phyloP scores from a whole-genome alignment of 2,329 filamentous ascomycete species.

The Chrysosporium queenslandicum region DNA sequence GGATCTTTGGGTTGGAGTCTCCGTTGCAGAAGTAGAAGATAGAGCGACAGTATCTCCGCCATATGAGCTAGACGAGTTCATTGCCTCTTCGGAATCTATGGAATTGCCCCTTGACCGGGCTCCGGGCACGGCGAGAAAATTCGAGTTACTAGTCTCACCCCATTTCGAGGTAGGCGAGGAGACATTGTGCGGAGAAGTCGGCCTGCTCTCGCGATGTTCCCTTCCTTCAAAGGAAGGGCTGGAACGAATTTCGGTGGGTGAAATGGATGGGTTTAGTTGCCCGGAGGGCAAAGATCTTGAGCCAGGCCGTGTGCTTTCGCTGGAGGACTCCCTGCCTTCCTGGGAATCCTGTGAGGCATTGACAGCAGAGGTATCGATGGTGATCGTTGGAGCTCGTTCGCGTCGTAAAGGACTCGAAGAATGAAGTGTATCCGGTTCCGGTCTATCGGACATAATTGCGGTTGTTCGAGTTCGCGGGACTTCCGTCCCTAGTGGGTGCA shows the following conservation, averaged over 20 bases:
- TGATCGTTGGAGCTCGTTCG: constrained; percentile 45
- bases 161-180: constrained; percentile 51
- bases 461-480: neutral
- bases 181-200: constrained; percentile 58
- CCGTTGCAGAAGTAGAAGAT: constrained; percentile 33
- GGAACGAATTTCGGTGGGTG: constrained; percentile 1
- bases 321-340: neutral
- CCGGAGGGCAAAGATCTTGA: neutral
- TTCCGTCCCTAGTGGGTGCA: neutral
- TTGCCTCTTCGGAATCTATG: constrained; percentile 51
- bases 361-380: constrained; percentile 48
- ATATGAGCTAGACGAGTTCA: constrained; percentile 43
- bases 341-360: constrained; percentile 22
- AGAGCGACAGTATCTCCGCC: constrained; percentile 46
- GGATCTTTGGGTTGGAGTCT: constrained; percentile 35
- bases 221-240: constrained; percentile 3
- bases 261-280: neutral
- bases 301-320: neutral
- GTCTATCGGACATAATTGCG: constrained; percentile 4
- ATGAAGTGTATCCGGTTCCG: constrained; percentile 22
- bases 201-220: constrained; percentile 42
- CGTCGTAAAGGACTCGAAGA: constrained; percentile 31
- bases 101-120: constrained; percentile 56
- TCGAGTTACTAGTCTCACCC: constrained; percentile 42
- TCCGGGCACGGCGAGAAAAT: constrained; percentile 54